phyloP scores from a whole-genome alignment of 352 stramenopile genomes.

The Vaucheria bursata region DNA sequence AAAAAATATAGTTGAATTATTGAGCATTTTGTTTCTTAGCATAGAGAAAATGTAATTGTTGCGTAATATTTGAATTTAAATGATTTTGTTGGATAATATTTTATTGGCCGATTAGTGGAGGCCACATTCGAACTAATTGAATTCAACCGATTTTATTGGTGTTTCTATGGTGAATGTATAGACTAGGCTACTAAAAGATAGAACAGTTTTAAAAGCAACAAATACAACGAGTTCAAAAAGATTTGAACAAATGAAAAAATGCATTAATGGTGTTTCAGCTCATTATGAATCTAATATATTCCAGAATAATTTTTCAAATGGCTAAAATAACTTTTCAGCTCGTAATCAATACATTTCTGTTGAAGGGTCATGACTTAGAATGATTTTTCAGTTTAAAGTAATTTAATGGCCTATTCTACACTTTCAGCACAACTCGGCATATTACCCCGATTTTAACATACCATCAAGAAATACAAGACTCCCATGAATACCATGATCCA shows the following conservation, averaged over 20 bases:
- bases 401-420: no score
- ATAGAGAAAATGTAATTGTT: background rate
- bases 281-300: background rate
- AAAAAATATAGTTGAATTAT: background rate
- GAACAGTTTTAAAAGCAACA: no score
- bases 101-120: background rate
- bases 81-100: background rate
- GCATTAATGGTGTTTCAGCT: background rate
- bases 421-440: no score
- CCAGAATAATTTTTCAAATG: background rate
- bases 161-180: no score
- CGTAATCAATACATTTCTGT: no score
- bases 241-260: background rate
- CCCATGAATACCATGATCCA: conserved; percentile 1
- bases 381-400: background rate
- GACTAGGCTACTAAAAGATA: no score
- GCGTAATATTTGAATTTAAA: background rate
- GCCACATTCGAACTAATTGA: background rate
- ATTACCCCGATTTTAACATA: background rate
- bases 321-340: background rate
- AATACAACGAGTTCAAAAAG: background rate
- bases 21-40: background rate
- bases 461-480: background rate
- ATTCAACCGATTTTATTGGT: no score
- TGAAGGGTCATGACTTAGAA: background rate